Evolutionary conservation across 2,329 filamentous ascomycete species (phyloP).

Genomic region (Daldinia sp.): DNA sequence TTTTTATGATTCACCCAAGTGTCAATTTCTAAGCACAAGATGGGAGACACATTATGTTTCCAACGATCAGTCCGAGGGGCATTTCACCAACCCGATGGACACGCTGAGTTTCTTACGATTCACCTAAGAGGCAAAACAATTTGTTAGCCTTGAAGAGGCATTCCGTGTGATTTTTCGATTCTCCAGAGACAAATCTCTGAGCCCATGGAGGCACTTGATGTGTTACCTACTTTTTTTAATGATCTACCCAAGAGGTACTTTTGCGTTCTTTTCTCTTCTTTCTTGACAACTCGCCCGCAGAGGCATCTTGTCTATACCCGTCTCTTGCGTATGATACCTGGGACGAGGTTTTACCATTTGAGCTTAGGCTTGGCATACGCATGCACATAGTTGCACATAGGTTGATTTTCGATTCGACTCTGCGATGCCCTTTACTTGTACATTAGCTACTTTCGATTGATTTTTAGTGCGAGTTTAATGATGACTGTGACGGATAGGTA

Average conservation of each 20-base stretch:
- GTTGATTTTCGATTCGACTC: neutral
- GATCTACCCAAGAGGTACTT: neutral
- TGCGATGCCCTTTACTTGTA: neutral
- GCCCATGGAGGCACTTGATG: neutral
- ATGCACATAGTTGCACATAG: neutral
- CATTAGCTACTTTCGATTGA: neutral
- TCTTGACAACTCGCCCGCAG: neutral
- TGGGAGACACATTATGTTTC: neutral
- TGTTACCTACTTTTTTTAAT: neutral
- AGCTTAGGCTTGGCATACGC: conserved; percentile 4
- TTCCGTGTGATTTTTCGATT: neutral
- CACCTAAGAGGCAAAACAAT: neutral
- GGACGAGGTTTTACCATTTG: neutral
- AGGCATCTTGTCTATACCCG: conserved; percentile 8
- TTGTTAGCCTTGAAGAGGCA: neutral
- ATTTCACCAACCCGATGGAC: neutral
- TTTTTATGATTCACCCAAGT: neutral
- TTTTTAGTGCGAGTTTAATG: conserved; percentile 1
- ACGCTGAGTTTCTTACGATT: conserved; percentile 1
- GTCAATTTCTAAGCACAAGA: neutral
- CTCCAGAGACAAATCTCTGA: neutral
- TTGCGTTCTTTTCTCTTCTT: neutral
- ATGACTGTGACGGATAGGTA: neutral
- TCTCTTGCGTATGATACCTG: conserved; percentile 3
- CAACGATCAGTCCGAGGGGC: neutral